Conservation (phyloP, 1,139 yeast species). For the Suhomyces bolitotheri region DNA sequence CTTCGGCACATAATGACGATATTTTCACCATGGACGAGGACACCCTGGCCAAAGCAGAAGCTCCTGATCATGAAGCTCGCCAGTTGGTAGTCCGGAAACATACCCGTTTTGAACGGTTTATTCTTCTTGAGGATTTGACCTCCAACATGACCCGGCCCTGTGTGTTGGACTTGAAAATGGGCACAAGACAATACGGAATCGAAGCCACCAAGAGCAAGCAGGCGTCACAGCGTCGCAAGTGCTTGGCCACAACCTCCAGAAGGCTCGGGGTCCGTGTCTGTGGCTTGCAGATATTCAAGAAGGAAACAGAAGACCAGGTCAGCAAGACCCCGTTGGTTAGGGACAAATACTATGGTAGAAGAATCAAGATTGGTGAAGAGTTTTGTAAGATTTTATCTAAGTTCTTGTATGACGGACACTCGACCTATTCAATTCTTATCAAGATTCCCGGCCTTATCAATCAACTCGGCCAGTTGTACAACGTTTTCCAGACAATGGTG, state of each 20-base stretch:
- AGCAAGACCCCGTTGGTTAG: constrained; percentile 44
- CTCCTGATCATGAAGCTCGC: not conserved
- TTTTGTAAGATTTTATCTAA: constrained; percentile 73
- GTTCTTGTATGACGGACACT: constrained; percentile 75
- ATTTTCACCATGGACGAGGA: constrained; percentile 39
- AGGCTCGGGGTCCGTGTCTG: constrained; percentile 88
- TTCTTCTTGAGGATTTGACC: constrained; percentile 89
- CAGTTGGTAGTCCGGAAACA: constrained; percentile 25
- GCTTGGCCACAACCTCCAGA: constrained; percentile 77
- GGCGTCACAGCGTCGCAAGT: constrained; percentile 77
- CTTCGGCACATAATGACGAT: constrained; percentile 20
- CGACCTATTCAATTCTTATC: constrained; percentile 56
- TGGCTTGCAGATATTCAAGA: constrained; percentile 66
- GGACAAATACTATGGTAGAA: constrained; percentile 92
- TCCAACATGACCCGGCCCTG: constrained; percentile 81
- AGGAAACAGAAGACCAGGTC: constrained; percentile 8
- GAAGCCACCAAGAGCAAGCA: constrained; percentile 78
- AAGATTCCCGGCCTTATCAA: constrained; percentile 68
- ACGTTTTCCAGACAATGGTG: constrained; percentile 53
- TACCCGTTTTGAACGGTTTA: constrained; percentile 72
- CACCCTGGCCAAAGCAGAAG: constrained; percentile 2
- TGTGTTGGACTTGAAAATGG: constrained; percentile 95
- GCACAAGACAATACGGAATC: constrained; percentile 97
- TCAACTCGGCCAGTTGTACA: constrained; percentile 58
- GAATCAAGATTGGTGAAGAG: constrained; percentile 69